Evolutionary conservation across 2,329 filamentous ascomycete species (phyloP).

Genomic region (Cryphonectria carpinicola): DNA sequence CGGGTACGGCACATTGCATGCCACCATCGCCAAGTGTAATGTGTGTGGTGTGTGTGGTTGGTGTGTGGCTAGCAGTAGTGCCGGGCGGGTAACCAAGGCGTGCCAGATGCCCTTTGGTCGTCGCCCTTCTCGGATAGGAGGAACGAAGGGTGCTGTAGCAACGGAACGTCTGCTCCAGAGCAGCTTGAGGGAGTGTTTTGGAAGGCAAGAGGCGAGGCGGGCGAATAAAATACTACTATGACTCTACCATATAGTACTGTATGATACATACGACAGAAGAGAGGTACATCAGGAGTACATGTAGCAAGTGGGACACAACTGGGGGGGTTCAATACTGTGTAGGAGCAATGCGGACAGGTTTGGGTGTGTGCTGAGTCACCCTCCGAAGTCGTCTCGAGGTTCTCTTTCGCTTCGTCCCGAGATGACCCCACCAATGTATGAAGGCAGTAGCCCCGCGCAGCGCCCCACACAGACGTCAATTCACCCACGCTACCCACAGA

Average conservation of each 20-base stretch:
- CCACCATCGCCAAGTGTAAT: not conserved
- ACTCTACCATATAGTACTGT: too few relatives aligned
- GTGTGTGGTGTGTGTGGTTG: not conserved
- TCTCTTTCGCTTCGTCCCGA: conserved; percentile 2
- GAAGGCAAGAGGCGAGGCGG: not conserved
- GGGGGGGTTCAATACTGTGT: not conserved
- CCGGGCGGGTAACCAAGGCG: not conserved
- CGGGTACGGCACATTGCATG: conserved; percentile 5
- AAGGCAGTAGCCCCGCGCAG: not conserved
- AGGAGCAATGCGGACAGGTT: not conserved
- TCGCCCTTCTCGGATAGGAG: not conserved
- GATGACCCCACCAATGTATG: not conserved
- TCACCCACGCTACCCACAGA: not conserved
- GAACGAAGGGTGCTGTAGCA: not conserved
- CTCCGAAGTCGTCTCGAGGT: not conserved
- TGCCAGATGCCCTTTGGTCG: not conserved
- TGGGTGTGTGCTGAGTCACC: not conserved
- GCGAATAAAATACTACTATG: not conserved
- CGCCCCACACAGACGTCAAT: not conserved
- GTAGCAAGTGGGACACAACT: not conserved
- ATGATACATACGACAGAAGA: not conserved
- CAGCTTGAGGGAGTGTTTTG: not conserved
- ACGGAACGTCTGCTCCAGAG: not conserved
- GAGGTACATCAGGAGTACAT: not conserved
- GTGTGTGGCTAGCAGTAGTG: not conserved